A percentile compares a stretch with the other conserved stretches of the same genome.
Evolutionary conservation across 2,329 filamentous ascomycete species (phyloP).

Genomic region (Amesomyces nigricolor): DNA sequence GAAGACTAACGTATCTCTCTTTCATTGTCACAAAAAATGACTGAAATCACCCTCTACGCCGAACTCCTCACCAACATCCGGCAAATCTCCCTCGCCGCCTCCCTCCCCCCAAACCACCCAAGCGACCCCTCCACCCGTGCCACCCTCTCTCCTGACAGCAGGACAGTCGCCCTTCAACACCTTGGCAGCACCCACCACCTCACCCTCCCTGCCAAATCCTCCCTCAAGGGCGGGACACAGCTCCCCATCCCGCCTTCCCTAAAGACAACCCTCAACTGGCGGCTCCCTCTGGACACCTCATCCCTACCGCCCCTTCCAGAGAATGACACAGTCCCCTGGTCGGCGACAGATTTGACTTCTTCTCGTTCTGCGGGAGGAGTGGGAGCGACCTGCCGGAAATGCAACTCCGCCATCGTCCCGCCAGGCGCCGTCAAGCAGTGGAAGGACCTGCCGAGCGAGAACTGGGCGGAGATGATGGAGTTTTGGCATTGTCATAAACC

Average conservation of each 20-base stretch:
- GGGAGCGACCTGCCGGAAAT: slow-evolving; percentile 42
- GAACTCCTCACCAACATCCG: slow-evolving; percentile 61
- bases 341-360: slow-evolving; percentile 43
- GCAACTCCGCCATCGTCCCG: slow-evolving; percentile 35
- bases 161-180: slow-evolving; percentile 45
- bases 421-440: slow-evolving; percentile 49
- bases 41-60: slow-evolving; percentile 46
- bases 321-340: slow-evolving; percentile 49
- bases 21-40: no score
- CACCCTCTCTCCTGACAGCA: slow-evolving; percentile 41
- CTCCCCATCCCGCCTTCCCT: slow-evolving; percentile 27
- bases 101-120: slow-evolving; percentile 42
- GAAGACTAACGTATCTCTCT: no score
- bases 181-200: slow-evolving; percentile 33
- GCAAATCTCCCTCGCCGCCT: slow-evolving; percentile 55
- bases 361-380: slow-evolving; percentile 27
- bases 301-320: slow-evolving; percentile 31
- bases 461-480: slow-evolving; percentile 99
- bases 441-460: slow-evolving; percentile 93
- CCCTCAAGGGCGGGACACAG: slow-evolving; percentile 20
- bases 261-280: slow-evolving; percentile 34
- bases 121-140: slow-evolving; percentile 39
- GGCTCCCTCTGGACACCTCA: slow-evolving; percentile 40
- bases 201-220: slow-evolving; percentile 40
- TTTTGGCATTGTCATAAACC: slow-evolving; percentile 99